phyloP scores from a whole-genome alignment of 805 yeast genomes.

The Jamesozyma piceae region DNA sequence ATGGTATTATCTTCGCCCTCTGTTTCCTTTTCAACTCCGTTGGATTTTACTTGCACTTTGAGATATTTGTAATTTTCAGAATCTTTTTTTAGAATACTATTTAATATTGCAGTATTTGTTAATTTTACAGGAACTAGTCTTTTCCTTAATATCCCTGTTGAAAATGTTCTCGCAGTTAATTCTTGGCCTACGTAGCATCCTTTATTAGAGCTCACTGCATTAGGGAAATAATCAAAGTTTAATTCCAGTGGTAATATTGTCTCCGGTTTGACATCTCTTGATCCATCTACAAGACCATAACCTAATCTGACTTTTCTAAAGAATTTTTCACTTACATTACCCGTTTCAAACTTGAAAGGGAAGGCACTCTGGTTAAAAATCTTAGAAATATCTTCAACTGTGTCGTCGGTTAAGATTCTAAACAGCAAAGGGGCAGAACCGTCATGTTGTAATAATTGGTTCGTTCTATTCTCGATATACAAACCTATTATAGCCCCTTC shows the following conservation, averaged over 20 bases:
- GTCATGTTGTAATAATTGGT: slow-evolving; percentile 48
- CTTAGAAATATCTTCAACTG: slow-evolving; percentile 20
- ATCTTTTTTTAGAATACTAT: not conserved
- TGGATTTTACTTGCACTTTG: slow-evolving; percentile 7
- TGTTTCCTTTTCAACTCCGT: not conserved
- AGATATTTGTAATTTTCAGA: slow-evolving; percentile 5
- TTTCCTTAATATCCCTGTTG: slow-evolving; percentile 75
- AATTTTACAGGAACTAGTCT: slow-evolving; percentile 62
- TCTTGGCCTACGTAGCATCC: slow-evolving; percentile 98
- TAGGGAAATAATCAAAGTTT: slow-evolving; percentile 62
- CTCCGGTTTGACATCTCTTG: slow-evolving; percentile 38
- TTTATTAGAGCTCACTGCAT: slow-evolving; percentile 74
- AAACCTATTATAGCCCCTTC: slow-evolving; percentile 16
- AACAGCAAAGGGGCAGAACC: slow-evolving; percentile 64
- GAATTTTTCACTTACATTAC: slow-evolving; percentile 13
- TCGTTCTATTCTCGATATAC: slow-evolving; percentile 18
- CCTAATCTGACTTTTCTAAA: slow-evolving; percentile 39
- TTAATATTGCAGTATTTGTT: slow-evolving; percentile 3
- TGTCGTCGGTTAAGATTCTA: slow-evolving; percentile 35
- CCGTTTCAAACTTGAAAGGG: slow-evolving; percentile 21
- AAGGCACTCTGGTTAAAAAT: slow-evolving; percentile 19
- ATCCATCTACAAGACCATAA: slow-evolving; percentile 47
- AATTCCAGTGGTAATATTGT: slow-evolving; percentile 72
- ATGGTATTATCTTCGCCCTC: not conserved
- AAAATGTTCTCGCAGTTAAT: slow-evolving; percentile 77